These are phyloP conservation scores for Funneliformis geosporum DNA, from an alignment of 192 early-diverging fungal species.

Conservation along the genomic window DNA sequence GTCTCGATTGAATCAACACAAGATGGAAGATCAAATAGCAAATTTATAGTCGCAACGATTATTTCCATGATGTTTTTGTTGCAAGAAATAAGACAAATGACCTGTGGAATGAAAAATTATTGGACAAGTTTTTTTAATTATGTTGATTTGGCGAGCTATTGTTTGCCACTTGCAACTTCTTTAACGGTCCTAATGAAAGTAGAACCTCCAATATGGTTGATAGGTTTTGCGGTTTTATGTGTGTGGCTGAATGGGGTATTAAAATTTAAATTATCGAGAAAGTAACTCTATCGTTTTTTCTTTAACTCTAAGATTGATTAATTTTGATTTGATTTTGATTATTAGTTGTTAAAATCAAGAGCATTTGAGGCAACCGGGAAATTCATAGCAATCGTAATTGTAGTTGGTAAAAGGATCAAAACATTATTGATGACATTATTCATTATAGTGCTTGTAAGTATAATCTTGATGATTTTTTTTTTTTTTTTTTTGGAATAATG, in stretches of 20 bases:
- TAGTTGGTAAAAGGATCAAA: not conserved
- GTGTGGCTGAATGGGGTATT: slow-evolving; percentile 2
- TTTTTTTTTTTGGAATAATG: not conserved
- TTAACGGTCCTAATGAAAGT: not conserved
- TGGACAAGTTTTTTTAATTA: slow-evolving; percentile 10
- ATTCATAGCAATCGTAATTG: slow-evolving; percentile 10
- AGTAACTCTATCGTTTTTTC: too few species aligned
- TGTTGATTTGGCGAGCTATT: not conserved
- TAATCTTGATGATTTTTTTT: not conserved
- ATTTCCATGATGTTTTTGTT: not conserved
- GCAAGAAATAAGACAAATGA: slow-evolving; percentile 4
- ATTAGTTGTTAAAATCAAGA: not conserved
- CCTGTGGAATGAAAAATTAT: not conserved
- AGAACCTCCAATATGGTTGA: not conserved
- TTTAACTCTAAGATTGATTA: not conserved
- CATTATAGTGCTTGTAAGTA: not conserved
- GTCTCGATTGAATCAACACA: not conserved
- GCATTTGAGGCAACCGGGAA: not conserved
- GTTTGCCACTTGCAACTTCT: not conserved
- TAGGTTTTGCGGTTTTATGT: not conserved
- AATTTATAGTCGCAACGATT: too few species aligned
- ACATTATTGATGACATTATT: not conserved
- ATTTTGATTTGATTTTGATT: not conserved
- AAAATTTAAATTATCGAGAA: not conserved
- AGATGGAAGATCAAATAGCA: not conserved